Percentiles rank a stretch among this genome's conserved stretches.
Evolutionary conservation across 352 stramenopile species (phyloP).

Genomic region (Phytophthora brassicae): DNA sequence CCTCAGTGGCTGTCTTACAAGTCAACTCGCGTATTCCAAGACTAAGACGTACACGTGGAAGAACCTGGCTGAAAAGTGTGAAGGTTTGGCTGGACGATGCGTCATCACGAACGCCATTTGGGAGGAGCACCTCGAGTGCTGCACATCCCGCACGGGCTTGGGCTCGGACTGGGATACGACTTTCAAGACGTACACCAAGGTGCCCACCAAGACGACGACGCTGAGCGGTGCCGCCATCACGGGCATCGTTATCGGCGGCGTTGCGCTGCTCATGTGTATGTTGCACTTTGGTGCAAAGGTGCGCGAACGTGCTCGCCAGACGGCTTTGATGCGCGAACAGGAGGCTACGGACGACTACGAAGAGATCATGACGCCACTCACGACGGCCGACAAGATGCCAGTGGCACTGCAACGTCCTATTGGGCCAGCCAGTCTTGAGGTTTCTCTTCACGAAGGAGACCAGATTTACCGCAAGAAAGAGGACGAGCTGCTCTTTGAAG

Average conservation of each 20-base stretch:
- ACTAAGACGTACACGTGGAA: conserved; percentile 85
- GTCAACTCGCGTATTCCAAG: conserved; percentile 74
- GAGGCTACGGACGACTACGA: conserved; percentile 89
- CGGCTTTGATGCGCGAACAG: conserved; percentile 85
- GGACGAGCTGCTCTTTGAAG: conserved; percentile 86
- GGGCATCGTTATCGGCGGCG: conserved; percentile 80
- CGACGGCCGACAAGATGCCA: conserved; percentile 63
- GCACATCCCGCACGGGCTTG: conserved; percentile 52
- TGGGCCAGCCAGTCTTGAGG: conserved; percentile 64
- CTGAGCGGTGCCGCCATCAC: conserved; percentile 74
- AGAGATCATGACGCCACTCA: conserved; percentile 90
- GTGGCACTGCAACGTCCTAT: conserved; percentile 66
- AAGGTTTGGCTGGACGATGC: conserved; percentile 73
- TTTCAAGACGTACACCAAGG: conserved; percentile 71
- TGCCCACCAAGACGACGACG: conserved; percentile 44
- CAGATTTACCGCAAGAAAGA: conserved; percentile 87
- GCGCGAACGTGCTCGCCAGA: conserved; percentile 77
- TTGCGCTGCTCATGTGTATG: conserved; percentile 77
- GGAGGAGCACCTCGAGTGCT: conserved; percentile 84
- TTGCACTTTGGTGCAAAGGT: conserved; percentile 86
- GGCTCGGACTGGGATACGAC: conserved; percentile 71
- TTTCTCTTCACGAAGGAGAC: conserved; percentile 86
- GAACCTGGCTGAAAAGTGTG: conserved; percentile 77
- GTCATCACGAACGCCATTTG: conserved; percentile 86
- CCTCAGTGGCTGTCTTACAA: conserved; percentile 80